phyloP scores from a whole-genome alignment of 2,329 filamentous ascomycete species.

The Pseudonectria buxi region DNA sequence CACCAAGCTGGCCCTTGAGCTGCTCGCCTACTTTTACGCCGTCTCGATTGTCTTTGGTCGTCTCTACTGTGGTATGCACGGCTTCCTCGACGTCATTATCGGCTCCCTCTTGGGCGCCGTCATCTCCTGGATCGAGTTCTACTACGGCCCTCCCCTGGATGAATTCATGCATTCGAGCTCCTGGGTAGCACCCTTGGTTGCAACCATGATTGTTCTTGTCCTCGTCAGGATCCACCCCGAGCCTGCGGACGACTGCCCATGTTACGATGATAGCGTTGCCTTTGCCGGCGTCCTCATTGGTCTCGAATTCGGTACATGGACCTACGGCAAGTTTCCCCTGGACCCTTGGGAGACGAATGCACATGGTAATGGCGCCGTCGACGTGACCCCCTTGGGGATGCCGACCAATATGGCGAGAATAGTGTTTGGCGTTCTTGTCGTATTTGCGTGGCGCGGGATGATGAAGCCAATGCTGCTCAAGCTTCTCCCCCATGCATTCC shows the following conservation, averaged over 20 bases:
- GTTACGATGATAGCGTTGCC: constrained; percentile 91
- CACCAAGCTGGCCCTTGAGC: constrained; percentile 57
- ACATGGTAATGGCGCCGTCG: constrained; percentile 50
- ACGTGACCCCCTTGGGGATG: constrained; percentile 60
- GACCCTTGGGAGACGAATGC: constrained; percentile 39
- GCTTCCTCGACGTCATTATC: constrained; percentile 82
- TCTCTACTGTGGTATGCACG: constrained; percentile 98
- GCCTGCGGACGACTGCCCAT: constrained; percentile 92
- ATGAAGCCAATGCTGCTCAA: constrained; percentile 81
- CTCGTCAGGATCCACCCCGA: constrained; percentile 89
- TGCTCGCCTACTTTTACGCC: constrained; percentile 74
- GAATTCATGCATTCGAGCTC: constrained; percentile 60
- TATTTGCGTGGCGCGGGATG: constrained; percentile 84
- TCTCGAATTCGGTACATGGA: constrained; percentile 76
- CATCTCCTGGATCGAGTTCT: constrained; percentile 53
- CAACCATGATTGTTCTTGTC: constrained; percentile 60
- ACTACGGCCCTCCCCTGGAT: constrained; percentile 58
- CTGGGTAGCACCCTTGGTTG: constrained; percentile 57
- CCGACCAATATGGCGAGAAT: constrained; percentile 59
- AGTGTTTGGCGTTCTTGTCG: constrained; percentile 69
- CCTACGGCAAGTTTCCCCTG: constrained; percentile 54
- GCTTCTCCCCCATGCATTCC: constrained; percentile 77
- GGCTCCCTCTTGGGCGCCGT: constrained; percentile 70
- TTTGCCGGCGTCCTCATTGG: constrained; percentile 90
- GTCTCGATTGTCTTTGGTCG: constrained; percentile 84